Percentiles rank a stretch among this genome's conserved stretches.
phyloP scores from a whole-genome alignment of 495 filamentous ascomycete species.

The Saxispiralis lemnorum region DNA sequence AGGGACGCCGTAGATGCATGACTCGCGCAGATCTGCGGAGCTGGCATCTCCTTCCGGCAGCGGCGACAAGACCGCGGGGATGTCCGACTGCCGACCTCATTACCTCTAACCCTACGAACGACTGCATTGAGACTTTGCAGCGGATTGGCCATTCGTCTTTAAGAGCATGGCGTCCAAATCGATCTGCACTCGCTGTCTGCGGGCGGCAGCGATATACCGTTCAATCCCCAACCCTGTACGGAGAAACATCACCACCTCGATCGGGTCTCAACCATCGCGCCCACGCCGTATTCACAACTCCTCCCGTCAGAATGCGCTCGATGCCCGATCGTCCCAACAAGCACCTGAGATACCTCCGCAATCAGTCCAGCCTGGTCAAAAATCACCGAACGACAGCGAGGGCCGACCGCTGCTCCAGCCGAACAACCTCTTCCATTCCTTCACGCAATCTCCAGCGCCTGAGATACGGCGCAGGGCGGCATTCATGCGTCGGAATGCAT shows the following conservation, averaged over 20 bases:
- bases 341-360: too few species aligned
- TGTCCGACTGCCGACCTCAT: too few species aligned
- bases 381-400: too few species aligned
- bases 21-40: too few species aligned
- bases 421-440: slow-evolving; percentile 84
- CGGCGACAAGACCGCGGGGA: too few species aligned
- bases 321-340: background rate
- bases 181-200: slow-evolving; percentile 9
- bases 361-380: too few species aligned
- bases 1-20: too few species aligned
- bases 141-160: too few species aligned
- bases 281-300: slow-evolving; percentile 4
- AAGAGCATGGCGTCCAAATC: slow-evolving; percentile 3
- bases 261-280: background rate
- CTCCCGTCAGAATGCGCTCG: background rate
- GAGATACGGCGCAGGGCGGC: slow-evolving; percentile 70
- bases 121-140: too few species aligned
- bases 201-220: background rate
- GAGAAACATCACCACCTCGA: slow-evolving; percentile 2
- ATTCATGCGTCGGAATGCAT: slow-evolving; percentile 75
- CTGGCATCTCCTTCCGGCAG: too few species aligned
- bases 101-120: too few species aligned
- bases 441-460: slow-evolving; percentile 68
- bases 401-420: slow-evolving; percentile 38
- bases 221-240: background rate